These are phyloP conservation scores for Ascocoryne sarcoides DNA, from an alignment of 2,329 filamentous ascomycete species.

Conservation along the genomic window DNA sequence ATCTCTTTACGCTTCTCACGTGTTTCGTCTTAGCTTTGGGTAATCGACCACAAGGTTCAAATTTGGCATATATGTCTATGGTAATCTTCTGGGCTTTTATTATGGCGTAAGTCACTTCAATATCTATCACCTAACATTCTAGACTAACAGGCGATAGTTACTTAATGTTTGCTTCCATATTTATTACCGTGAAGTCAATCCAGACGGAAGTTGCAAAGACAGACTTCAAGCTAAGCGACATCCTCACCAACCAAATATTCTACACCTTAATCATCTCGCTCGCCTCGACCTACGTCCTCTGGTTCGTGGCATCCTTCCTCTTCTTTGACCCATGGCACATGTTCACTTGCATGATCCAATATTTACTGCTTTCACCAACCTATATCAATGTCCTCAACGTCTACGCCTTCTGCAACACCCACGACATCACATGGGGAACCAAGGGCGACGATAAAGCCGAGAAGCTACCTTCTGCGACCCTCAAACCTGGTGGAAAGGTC, in stretches of 20 bases:
- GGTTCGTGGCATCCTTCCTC: constrained; percentile 81
- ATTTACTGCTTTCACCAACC: constrained; percentile 86
- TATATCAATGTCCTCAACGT: constrained; percentile 99
- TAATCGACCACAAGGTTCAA: constrained; percentile 89
- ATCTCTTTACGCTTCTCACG: constrained; percentile 81
- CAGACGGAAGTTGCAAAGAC: constrained; percentile 55
- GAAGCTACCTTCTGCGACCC: constrained; percentile 77
- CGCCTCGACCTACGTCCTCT: constrained; percentile 85
- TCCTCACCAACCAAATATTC: constrained; percentile 85
- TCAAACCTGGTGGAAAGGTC: constrained; percentile 91
- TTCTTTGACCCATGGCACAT: constrained; percentile 99
- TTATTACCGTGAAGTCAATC: constrained; percentile 84
- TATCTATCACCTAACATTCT: not conserved
- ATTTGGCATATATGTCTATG: constrained; percentile 91
- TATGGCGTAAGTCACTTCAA: constrained; percentile 61
- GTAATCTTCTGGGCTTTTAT: constrained; percentile 97
- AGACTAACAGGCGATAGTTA: constrained; percentile 44
- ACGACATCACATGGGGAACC: constrained; percentile 96
- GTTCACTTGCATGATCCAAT: constrained; percentile 92
- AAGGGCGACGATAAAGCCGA: constrained; percentile 96
- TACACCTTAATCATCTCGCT: constrained; percentile 90
- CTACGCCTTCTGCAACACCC: constrained; percentile 97
- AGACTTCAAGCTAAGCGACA: constrained; percentile 57
- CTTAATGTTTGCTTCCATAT: constrained; percentile 88
- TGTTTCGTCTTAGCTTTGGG: constrained; percentile 93